Percentiles rank a stretch among this genome's conserved stretches.
These are phyloP conservation scores for Plasmodium berghei DNA, from an alignment of 169 alveolate genomes.

Conservation along the genomic window DNA sequence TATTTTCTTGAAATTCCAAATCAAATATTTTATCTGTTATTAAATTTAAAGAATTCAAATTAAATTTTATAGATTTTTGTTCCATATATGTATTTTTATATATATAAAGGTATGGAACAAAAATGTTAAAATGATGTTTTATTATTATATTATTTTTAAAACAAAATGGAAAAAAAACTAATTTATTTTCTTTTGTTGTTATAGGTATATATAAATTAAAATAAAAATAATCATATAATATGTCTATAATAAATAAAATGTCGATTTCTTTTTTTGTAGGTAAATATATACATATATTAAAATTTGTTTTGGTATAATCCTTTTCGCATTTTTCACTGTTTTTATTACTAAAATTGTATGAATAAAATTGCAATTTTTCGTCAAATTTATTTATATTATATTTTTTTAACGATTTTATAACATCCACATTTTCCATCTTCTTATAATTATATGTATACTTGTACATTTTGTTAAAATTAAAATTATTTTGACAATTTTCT, in stretches of 20 bases:
- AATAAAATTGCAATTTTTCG: conserved; percentile 3
- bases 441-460: conserved; percentile 38
- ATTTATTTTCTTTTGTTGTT: conserved; percentile 24
- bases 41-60: conserved; percentile 15
- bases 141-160: conserved; percentile 33
- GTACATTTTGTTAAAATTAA: conserved; percentile 33
- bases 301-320: conserved; percentile 11
- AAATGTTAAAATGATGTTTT: conserved; percentile 36
- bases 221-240: conserved; percentile 46
- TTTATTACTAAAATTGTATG: neutral
- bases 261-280: conserved; percentile 65
- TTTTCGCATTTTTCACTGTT: neutral
- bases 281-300: conserved; percentile 58
- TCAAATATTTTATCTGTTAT: conserved; percentile 20
- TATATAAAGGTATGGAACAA: conserved; percentile 42
- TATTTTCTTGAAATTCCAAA: conserved; percentile 21
- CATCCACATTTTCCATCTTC: neutral
- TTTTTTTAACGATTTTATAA: neutral
- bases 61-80: neutral
- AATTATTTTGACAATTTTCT: neutral
- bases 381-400: conserved; percentile 4
- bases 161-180: conserved; percentile 58
- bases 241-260: conserved; percentile 45
- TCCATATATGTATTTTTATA: neutral
- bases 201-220: conserved; percentile 45